Evolutionary conservation across 2,329 filamentous ascomycete species (phyloP).

Genomic region (Biscogniauxia mediterranea): DNA sequence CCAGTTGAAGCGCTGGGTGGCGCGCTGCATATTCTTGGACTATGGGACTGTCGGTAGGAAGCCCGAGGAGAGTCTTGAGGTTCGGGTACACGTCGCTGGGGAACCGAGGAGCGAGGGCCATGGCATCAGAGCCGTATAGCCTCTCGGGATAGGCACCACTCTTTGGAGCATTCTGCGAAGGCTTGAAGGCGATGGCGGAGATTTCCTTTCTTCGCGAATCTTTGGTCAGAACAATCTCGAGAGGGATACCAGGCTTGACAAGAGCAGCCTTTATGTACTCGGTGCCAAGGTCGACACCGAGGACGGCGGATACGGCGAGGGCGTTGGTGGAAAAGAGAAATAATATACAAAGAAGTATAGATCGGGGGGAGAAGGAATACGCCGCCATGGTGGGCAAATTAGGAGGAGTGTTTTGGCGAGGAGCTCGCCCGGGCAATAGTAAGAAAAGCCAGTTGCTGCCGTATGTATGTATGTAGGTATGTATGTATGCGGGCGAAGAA

Average conservation of each 20-base stretch:
- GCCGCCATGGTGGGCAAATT: slow-evolving; percentile 39
- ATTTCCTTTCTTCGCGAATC: slow-evolving; percentile 96
- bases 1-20: slow-evolving; percentile 75
- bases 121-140: slow-evolving; percentile 86
- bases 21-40: slow-evolving; percentile 70
- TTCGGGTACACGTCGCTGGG: slow-evolving; percentile 94
- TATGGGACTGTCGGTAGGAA: slow-evolving; percentile 58
- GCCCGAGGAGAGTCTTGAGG: slow-evolving; percentile 84
- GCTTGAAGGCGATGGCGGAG: slow-evolving; percentile 91
- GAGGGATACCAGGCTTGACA: slow-evolving; percentile 93
- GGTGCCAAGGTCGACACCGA: slow-evolving; percentile 92
- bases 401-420: slow-evolving; percentile 25
- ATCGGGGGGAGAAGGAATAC: slow-evolving; percentile 34
- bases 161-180: slow-evolving; percentile 62
- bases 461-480: slow-evolving; percentile 1
- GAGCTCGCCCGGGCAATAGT: slow-evolving; percentile 25
- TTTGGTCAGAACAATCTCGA: slow-evolving; percentile 97
- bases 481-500: slow-evolving; percentile 1
- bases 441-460: slow-evolving; percentile 17
- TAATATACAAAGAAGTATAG: slow-evolving; percentile 37
- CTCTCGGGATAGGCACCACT: slow-evolving; percentile 77
- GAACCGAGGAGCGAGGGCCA: slow-evolving; percentile 82
- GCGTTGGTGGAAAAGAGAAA: slow-evolving; percentile 48
- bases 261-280: slow-evolving; percentile 96
- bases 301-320: slow-evolving; percentile 65